These are phyloP conservation scores for Zymoseptoria tritici DNA, from an alignment of 2,329 filamentous ascomycete species.

Conservation along the genomic window DNA sequence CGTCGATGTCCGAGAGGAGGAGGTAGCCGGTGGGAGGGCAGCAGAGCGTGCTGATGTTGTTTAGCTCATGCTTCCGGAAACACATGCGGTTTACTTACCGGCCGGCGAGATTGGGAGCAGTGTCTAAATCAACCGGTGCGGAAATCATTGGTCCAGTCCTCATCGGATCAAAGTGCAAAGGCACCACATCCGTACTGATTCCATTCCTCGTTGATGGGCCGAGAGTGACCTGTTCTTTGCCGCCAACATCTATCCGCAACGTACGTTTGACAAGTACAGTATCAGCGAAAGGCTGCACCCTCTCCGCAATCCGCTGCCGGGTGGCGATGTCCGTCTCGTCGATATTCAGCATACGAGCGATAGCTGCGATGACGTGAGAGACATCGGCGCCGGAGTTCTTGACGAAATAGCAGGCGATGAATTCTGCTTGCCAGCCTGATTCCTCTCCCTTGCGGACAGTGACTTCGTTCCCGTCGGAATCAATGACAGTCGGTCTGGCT, in stretches of 20 bases:
- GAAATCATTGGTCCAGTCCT: constrained; percentile 54
- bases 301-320: constrained; percentile 58
- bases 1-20: constrained; percentile 61
- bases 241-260: constrained; percentile 56
- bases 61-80: not conserved
- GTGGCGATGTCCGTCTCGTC: constrained; percentile 40
- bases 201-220: constrained; percentile 29
- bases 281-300: constrained; percentile 72
- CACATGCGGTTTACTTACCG: not conserved
- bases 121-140: constrained; percentile 62
- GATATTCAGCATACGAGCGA: constrained; percentile 63
- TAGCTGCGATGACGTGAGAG: constrained; percentile 59
- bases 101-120: not conserved
- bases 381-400: constrained; percentile 61
- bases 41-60: not conserved
- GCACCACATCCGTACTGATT: constrained; percentile 25
- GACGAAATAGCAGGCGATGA: constrained; percentile 74
- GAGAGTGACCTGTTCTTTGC: constrained; percentile 29
- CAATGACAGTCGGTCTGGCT: constrained; percentile 18
- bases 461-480: constrained; percentile 24
- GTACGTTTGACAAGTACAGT: constrained; percentile 63
- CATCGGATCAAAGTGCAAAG: constrained; percentile 22
- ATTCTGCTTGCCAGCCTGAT: constrained; percentile 67
- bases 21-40: not conserved
- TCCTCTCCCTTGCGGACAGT: constrained; percentile 14